A percentile compares a stretch with the other conserved stretches of the same genome.
phyloP scores from a whole-genome alignment of 2,329 filamentous ascomycete species.

The Alternaria panax region DNA sequence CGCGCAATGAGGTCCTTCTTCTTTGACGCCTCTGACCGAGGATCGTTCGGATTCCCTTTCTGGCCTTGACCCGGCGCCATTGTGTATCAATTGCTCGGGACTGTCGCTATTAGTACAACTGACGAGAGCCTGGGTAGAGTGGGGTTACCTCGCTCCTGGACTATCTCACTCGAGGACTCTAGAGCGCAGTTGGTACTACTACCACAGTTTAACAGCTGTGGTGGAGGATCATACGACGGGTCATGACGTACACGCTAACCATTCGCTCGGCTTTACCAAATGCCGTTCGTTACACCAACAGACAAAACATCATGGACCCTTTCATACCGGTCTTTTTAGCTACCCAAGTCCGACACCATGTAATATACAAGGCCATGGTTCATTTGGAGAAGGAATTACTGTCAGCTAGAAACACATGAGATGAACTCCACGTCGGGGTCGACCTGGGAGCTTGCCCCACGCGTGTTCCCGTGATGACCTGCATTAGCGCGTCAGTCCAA shows the following conservation, averaged over 20 bases:
- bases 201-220: background rate
- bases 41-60: constrained; percentile 21
- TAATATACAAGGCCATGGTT: background rate
- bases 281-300: background rate
- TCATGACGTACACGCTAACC: constrained; percentile 13
- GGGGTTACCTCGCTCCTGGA: background rate
- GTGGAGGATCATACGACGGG: background rate
- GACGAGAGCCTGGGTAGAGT: background rate
- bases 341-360: background rate
- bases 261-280: background rate
- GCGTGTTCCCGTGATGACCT: constrained; percentile 34
- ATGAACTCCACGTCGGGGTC: background rate
- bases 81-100: background rate
- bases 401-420: background rate
- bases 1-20: constrained; percentile 50
- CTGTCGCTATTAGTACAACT: background rate
- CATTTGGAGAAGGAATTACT: background rate
- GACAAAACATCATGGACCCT: background rate
- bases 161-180: background rate
- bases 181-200: background rate
- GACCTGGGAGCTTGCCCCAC: background rate
- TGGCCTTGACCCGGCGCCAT: constrained; percentile 3
- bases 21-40: constrained; percentile 41
- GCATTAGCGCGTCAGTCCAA: constrained; percentile 34
- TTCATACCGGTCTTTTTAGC: background rate